A percentile compares a stretch with the other conserved stretches of the same genome.
Evolutionary conservation across 2,329 filamentous ascomycete genomes (phyloP).

Genomic region (Colletotrichum zoysiae): DNA sequence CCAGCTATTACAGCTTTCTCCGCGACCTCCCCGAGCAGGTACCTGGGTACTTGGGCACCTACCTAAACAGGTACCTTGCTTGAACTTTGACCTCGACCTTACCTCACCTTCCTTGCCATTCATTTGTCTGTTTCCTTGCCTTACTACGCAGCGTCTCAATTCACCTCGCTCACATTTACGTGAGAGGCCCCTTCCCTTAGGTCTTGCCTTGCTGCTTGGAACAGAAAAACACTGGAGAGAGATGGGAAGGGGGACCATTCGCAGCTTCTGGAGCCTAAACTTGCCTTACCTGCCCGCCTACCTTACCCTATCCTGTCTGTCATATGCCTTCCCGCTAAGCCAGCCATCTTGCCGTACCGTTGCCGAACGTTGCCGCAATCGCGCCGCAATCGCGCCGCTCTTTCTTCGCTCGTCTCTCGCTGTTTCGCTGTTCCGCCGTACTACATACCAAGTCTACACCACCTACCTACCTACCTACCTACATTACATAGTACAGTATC

Average conservation of each 20-base stretch:
- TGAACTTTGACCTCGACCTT: conserved; percentile 14
- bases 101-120: conserved; percentile 38
- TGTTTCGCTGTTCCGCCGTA: conserved; percentile 1
- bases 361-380: conserved; percentile 27
- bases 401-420: conserved; percentile 36
- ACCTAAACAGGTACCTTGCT: too few relatives aligned
- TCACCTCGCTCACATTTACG: conserved; percentile 6
- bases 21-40: conserved; percentile 38
- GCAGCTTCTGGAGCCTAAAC: not conserved
- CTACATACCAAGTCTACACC: too few relatives aligned
- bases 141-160: not conserved
- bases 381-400: conserved; percentile 23
- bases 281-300: not conserved
- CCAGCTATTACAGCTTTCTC: conserved; percentile 41
- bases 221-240: not conserved
- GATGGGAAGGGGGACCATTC: not conserved
- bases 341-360: conserved; percentile 21
- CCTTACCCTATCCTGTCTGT: not conserved
- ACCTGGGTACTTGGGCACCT: conserved; percentile 15
- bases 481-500: too few relatives aligned
- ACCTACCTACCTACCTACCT: too few relatives aligned
- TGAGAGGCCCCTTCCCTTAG: not conserved
- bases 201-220: not conserved
- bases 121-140: conserved; percentile 16
- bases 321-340: not conserved